Evolutionary conservation across 345 rosid species (phyloP), one percentile per base, ranked within the genome.

Genomic region (Excoecaria agallocha): DNA sequence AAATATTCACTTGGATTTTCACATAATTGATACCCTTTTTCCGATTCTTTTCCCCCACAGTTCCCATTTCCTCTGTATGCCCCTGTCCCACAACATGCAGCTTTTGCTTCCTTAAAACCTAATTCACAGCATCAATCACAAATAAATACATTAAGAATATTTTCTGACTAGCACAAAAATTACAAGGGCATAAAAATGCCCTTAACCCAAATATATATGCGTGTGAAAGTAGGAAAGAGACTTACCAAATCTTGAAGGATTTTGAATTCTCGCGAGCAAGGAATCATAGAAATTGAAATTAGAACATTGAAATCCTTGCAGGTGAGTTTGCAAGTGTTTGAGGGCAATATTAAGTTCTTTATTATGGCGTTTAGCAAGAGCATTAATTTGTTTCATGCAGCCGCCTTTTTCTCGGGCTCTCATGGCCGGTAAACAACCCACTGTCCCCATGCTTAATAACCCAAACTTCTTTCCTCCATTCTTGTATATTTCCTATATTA

Each of bases 81-180:
- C 8, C 85, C 82, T 2, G 35, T 58, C 7, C 85, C 85, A n/a
- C 81, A 82, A n/a, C 85, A 79, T 15, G 83, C 85, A 0, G 15
- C 5, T 15, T 69, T 62, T 15, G 30, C 72, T 5, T 51, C 81
- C 60, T 79, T 37, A 51, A 82, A 79, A 10, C 79, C 83, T 79
- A 30, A 30, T 30, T 30, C 30, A 30, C 30, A 30, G 30, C 2
- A 30, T 30, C 30, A 30, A 30, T 30, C 30, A 30, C 30, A 30
- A 30, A 30, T 30, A 30, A 30, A 30, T 30, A 30, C n/a, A n/a
- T n/a, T n/a, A n/a, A n/a, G n/a, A n/a, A n/a, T n/a, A n/a, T n/a
- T n/a, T n/a, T n/a, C n/a, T n/a, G n/a, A n/a, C n/a, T 30, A 30
- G 30, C 30, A 30, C 30, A 30, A 30, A 30, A 30, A 30, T 30